Base-by-base conservation (phyloP, 2,329 filamentous ascomycete genomes). In the Pestalotiopsis sp. region DNA sequence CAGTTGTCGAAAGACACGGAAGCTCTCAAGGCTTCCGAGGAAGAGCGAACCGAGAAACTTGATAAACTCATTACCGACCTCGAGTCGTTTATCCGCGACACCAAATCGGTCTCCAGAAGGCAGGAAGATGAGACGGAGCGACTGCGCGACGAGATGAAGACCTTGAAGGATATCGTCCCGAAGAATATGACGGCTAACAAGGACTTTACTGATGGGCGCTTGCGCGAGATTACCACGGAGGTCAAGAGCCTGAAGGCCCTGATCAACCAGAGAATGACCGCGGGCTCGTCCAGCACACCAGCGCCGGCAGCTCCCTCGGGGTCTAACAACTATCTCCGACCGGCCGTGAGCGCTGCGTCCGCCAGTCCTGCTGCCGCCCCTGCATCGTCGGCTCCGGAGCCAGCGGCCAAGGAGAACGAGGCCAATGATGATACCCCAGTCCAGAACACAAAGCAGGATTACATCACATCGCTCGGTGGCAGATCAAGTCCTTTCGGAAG, bases 191-290 rank as follows among this genome's bases (percentile, higher is more conserved):
- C 96, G 72, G 92, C 92, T 66, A 94, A 98, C 77, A 95, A 95
- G 81, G 93, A 95, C 70, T 86, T 90, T 66, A 93, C 93, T 31
- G 95, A 98, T 77, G 88, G 85, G 72, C 88, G 94, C 63, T 83
- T 99, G 69, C 92, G 91, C 80, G 96, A 98, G 75, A 89, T 99
- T 73, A 93, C 93, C 73, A 88, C 86, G 6, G 96, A 99, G 81
- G 86, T 99, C 75, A 94, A 93, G 84, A 98, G 95, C 78, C 84
- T 99, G 75, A 98, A 98, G 87, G 93, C 93, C 2, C 85, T 99
- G 66, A 89, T 99, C 75, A 83, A 86, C 58, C 89, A 91, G 79
- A 83, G 90, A 70, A 87, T 91, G 86, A 84, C 81, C 25, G 17
- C 25, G 14, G 59, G 25, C 4, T 63, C 75, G 4, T 68, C 78